Evolutionary conservation across 345 rosid genomes (phyloP), one percentile per base, ranked within the genome.

Genomic region (Aurinia saxatilis): DNA sequence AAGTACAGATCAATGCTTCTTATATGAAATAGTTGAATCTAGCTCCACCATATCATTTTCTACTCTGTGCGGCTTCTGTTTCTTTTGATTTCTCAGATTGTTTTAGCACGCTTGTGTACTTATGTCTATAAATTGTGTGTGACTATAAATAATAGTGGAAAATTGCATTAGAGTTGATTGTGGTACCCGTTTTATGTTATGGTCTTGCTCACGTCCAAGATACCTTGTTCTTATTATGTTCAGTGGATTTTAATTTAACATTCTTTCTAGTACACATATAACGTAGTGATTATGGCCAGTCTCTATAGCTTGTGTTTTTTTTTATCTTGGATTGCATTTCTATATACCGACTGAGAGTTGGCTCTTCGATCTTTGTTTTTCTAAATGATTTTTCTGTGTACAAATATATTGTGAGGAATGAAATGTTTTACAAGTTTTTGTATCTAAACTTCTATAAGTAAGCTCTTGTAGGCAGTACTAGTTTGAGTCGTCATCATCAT

Each of bases 171-270:
- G 81, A 72, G 54, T 72, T 88, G 81, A 70, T 86, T 58, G 76
- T 84, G 77, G 88, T n/a, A n/a, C n/a, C n/a, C n/a, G n/a, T n/a
- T 85, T 38, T 77, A 73, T 70, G 84, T 84, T 57, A 79, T 85
- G 82, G 68, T 76, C 65, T 85, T 88, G 81, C 82, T 85, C 77
- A 79, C 81, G 39, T 77, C 78, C 17, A 75, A 82, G 70, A 85
- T 82, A 56, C 87, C 77, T 49, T 88, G 86, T 68, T 27, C 37
- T 34, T 85, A 49, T 37, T 46, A 57, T 69, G 60, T 47, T 13
- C 63, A 6, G 18, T 57, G 40, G 13, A 16, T 57, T 27, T 49
- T 29, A 18, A 14, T 56, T 17, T 29, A 44, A 27, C 27, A 17
- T 34, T 60, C 27, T 10, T 52, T 29, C 27, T 35, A 46, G 49